Evolutionary conservation across 495 filamentous ascomycete genomes (phyloP), one percentile per base, ranked within the genome.

Genomic region (Tetracladium marchalianum): DNA sequence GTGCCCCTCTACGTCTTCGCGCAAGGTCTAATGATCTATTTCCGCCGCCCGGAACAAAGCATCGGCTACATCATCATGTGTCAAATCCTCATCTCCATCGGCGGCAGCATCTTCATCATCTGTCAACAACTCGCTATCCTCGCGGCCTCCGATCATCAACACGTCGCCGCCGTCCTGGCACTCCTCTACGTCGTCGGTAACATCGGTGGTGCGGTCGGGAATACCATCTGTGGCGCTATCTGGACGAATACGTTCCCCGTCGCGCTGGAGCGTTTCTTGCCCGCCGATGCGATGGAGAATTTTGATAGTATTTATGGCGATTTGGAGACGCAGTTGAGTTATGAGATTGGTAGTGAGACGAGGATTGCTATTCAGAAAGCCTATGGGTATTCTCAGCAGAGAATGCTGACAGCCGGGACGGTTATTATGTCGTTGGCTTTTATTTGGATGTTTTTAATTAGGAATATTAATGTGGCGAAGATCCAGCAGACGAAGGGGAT

Each of bases 31-130:
- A 75, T 85, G 72, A 75, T 70, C 52, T 72, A 66, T 51, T 87
- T 86, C 72, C 78, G 84, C 31, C 60, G 67, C 35, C 62, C 67
- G 3, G 66, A 73, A 35, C 59, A 64, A 16, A 54, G 67, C 34
- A 73, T 85, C 43, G 75, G 74, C 27, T 82, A 74, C 60, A 57
- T 85, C 10, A 63, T 84, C 53, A 75, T 81, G 76, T 73, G 76
- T 57, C 78, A 83, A 59, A 75, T 84, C 52, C 77, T 82, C 63
- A 80, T 83, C 51, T 77, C 81, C 24, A 70, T 85, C 52, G 68
- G 68, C 8, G 80, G 77, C 13, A 78, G 79, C 31, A 79, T 73
- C 2, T 55, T 82, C 5, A 69, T 78, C 41, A 65, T 81, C 46
- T 63, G 64, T 51, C 66, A 69, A 31, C 69, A 80, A 50, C 67